A percentile compares a stretch with the other conserved stretches of the same genome.
Conservation (phyloP, 306 rosid species). For the Lablab purpureus region DNA sequence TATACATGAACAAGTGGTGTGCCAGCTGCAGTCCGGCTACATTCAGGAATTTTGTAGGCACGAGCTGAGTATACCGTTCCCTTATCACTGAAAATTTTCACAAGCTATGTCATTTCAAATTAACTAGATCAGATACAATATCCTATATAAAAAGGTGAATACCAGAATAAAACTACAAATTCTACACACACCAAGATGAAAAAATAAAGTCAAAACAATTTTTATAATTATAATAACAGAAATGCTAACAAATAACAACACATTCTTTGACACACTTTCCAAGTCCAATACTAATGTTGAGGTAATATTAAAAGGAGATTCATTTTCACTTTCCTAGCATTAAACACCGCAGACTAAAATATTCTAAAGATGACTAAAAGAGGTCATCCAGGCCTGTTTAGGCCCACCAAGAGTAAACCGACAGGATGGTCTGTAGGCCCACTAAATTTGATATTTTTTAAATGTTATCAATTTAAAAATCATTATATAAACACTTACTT, state of each 20-base stretch:
- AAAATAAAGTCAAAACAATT: background rate
- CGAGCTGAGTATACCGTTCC: slow-evolving; percentile 97
- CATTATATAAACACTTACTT: too few relatives aligned
- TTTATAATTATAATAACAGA: background rate
- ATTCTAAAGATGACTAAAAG: background rate
- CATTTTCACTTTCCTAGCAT: slow-evolving; percentile 1
- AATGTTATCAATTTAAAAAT: too few relatives aligned
- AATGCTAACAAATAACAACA: slow-evolving; percentile 1
- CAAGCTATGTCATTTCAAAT: slow-evolving; percentile 30
- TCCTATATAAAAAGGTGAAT: slow-evolving; percentile 14
- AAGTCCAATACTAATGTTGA: background rate
- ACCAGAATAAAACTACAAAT: slow-evolving; percentile 20
- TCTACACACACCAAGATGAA: background rate
- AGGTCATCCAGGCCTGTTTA: too few relatives aligned
- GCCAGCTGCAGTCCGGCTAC: slow-evolving; percentile 92
- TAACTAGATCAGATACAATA: slow-evolving; percentile 35
- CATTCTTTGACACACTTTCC: background rate
- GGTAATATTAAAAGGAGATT: background rate
- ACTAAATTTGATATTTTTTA: too few relatives aligned
- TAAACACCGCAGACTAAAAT: background rate
- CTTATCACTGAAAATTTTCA: slow-evolving; percentile 69
- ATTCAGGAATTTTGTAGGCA: slow-evolving; percentile 93
- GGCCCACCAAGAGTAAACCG: too few relatives aligned
- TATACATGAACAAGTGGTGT: slow-evolving; percentile 89
- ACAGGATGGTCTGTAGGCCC: too few relatives aligned